Percentiles rank a stretch among this genome's conserved stretches.
phyloP scores from a whole-genome alignment of 805 yeast species.

The Citeromyces nyonsensis region DNA sequence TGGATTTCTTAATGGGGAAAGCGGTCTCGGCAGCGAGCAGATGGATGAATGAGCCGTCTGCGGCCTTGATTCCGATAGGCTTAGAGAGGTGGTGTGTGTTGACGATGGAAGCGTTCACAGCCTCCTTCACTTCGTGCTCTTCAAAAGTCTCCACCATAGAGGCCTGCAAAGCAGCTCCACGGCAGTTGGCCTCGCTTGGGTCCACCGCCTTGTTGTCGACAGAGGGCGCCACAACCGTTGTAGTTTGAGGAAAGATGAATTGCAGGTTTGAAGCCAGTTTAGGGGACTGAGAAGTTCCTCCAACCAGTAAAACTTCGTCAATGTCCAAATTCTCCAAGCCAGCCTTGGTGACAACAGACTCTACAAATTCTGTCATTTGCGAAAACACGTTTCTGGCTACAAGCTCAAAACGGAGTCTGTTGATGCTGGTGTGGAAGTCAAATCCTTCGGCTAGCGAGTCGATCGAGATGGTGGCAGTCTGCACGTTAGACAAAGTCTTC shows the following conservation, averaged over 20 bases:
- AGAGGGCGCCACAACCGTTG: slow-evolving; percentile 63
- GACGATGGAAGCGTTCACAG: slow-evolving; percentile 68
- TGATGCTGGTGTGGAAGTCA: slow-evolving; percentile 85
- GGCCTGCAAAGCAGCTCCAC: slow-evolving; percentile 97
- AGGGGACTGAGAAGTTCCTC: slow-evolving; percentile 89
- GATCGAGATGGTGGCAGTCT: slow-evolving; percentile 79
- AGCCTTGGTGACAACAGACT: slow-evolving; percentile 64
- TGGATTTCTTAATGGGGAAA: slow-evolving; percentile 71
- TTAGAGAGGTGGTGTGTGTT: slow-evolving; percentile 78
- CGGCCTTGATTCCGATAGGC: slow-evolving; percentile 74
- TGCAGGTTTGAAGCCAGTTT: slow-evolving; percentile 69
- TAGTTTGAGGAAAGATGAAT: slow-evolving; percentile 67
- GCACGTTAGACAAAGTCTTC: slow-evolving; percentile 84
- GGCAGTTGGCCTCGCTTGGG: slow-evolving; percentile 81
- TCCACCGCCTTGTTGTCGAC: slow-evolving; percentile 62
- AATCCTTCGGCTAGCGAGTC: slow-evolving; percentile 90
- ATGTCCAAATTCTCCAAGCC: slow-evolving; percentile 72
- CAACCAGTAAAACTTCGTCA: slow-evolving; percentile 81
- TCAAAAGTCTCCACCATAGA: slow-evolving; percentile 71
- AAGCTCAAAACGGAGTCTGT: slow-evolving; percentile 88
- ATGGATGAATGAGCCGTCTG: slow-evolving; percentile 54
- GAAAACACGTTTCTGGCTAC: slow-evolving; percentile 66
- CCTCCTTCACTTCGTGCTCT: slow-evolving; percentile 68
- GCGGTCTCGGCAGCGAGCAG: slow-evolving; percentile 76
- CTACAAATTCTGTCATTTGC: slow-evolving; percentile 66